Evolutionary conservation across 2,329 filamentous ascomycete species (phyloP), one percentile per base, ranked within the genome.

Genomic region (Pseudogymnoascus sp.): DNA sequence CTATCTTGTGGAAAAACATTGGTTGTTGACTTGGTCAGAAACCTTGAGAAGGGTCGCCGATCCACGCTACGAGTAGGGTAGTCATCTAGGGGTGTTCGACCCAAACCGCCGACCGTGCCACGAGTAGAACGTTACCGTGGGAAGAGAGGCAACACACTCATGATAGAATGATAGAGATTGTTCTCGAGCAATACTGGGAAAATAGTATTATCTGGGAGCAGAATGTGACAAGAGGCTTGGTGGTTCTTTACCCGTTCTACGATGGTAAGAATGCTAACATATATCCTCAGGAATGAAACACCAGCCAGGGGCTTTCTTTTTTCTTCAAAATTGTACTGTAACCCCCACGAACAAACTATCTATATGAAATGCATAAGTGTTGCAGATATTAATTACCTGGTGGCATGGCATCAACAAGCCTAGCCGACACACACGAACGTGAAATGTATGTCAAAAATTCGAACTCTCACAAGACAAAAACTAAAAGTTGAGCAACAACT

Each of bases 21-120:
- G 48, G 48, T 55, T 33, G n/a, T 7, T 15, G 48, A 55, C 48
- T 55, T 55, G 48, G 48, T 55, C 48, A 55, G 27, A 33, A 33
- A 29, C 15, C 29, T 55, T 55, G 48, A 55, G 9, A n/a, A 9
- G 5, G 5, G 48, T 55, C 48, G 48, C 48, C 29, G 48, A 55
- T 55, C 48, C 48, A 33, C 48, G 29, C 48, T 33, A 55, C 48
- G 48, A 55, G 48, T 55, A 55, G 48, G 48, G 48, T 55, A 12
- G 29, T 55, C 48, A 55, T 55, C 48, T 55, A 55, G 48, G 48
- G 48, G 48, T 55, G 10, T 9, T 55, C 48, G 48, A 55, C 48
- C 48, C 48, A 55, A 51, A 17, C 35, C 48, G 29, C 48, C 48
- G 15, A 55, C 48, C 48, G 29, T 55, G 48, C 48, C n/a, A 55